Base-by-base conservation (phyloP, 495 filamentous ascomycete genomes). In the Glutinoglossum americanum region DNA sequence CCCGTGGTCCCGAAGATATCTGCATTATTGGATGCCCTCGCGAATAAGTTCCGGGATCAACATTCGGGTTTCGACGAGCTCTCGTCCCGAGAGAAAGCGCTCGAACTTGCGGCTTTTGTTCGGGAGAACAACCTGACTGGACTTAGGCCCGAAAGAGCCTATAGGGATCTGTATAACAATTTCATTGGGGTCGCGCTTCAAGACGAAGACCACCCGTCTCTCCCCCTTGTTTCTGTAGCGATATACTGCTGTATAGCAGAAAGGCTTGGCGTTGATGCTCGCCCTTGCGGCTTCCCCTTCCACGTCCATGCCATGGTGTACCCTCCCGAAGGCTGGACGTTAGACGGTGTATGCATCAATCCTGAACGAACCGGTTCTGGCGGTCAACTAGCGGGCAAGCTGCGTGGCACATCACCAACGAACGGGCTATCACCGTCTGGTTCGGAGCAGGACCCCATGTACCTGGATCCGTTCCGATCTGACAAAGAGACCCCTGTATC, bases 401-500 rank as follows among this genome's bases (percentile, higher is more conserved):
- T 13, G 37, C 37, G 32, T 11, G 11, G 11, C 5, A 11, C 32
- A 11, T 35, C 13, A 17, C 17, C 37, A 2, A 17, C 37, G 37
- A 17, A 17, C 13, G 13, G 37, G 19, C 25, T 25, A 26, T 39
- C 35, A 9, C 28, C 23, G 3, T 10, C 35, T 47, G 17, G 9
- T 57, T 19, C 3, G 23, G 51, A 3, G 41, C 68, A 69, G 13
- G 67, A 76, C 55, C 72, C 71, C 9, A 87, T 93, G 76, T 93
- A 86, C 66, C 71, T 95, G 59, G 87, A 96, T 63, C 89, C 89
- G 0, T 95, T 84, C 65, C 75, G 80, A 51, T 82, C 79, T 17
- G 74, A 80, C 37, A 64, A 73, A 8, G 88, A 93, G 68, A 77
- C 85, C 0, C 71, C 76, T 0, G 63, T 79, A 3, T 67, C 69